phyloP scores from a whole-genome alignment of 208 protist species.

The Trypanosoma melophagium region DNA sequence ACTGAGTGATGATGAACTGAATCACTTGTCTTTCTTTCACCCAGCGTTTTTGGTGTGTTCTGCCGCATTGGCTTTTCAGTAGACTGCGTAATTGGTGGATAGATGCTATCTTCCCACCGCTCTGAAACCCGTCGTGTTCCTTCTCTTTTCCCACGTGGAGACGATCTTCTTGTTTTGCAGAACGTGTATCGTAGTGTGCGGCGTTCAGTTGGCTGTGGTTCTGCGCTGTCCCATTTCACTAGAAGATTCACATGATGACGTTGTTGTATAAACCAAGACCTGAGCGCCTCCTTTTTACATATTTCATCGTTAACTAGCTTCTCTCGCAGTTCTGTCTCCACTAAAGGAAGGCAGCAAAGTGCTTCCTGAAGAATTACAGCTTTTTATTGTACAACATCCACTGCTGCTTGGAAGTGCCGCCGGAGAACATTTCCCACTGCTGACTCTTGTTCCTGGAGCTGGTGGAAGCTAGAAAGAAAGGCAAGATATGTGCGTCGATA shows the following conservation, averaged over 20 bases:
- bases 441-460: neutral
- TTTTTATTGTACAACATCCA: neutral
- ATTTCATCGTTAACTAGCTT: neutral
- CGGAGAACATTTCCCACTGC: neutral
- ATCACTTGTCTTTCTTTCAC: no score
- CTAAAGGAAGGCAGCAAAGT: neutral
- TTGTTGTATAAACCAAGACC: neutral
- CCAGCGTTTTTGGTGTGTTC: no score
- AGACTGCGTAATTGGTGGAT: no score
- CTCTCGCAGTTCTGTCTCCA: neutral
- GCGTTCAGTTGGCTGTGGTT: neutral
- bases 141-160: no score
- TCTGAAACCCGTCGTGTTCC: no score
- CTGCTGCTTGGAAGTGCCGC: neutral
- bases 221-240: neutral
- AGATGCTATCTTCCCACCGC: no score
- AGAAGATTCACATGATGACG: neutral
- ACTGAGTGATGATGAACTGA: no score
- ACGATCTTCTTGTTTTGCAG: no score
- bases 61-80: no score
- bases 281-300: neutral
- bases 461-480: neutral
- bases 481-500: conserved; percentile 4
- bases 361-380: neutral
- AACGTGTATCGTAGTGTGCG: neutral